Evolutionary conservation across 2,329 filamentous ascomycete species (phyloP), one percentile per base, ranked within the genome.

Genomic region (Aspergillus sp.): DNA sequence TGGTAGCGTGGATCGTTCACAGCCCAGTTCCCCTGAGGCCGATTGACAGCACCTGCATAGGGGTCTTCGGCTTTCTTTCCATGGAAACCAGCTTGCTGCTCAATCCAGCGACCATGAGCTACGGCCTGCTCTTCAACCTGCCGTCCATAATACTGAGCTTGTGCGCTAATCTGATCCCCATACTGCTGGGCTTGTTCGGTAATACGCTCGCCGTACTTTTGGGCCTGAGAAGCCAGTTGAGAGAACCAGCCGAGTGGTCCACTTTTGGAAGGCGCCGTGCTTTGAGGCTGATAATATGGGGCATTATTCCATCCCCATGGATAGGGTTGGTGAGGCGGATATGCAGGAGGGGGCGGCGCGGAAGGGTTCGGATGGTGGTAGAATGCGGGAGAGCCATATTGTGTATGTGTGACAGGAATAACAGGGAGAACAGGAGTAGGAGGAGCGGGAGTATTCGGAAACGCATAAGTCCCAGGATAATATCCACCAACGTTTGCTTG

Each of bases 141-240:
- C 29, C 61, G 52, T 28, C 66, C 60, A 47, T 66, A 68, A 39
- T 64, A 50, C 40, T 64, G 57, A 5, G 65, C 64, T 19, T 65
- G 60, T 5, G 58, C 55, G 39, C 57, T 61, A 11, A 66, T 54
- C 44, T 58, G 59, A 37, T 62, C 59, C 8, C 64, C 63, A 43
- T 66, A 63, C 28, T 54, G 56, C 35, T 54, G 47, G 1, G 64
- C 65, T 43, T 66, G 64, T 39, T 65, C 59, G 10, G 54, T 52
- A 26, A 68, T 59, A 7, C 64, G 62, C 37, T 68, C 64, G 4
- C 65, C 65, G 34, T 69, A 69, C 40, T 66, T 64, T 43, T 69
- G 63, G 7, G 66, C 66, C 37, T 66, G 62, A 4, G 60, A 57
- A 35, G 62, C 60, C 9, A 70, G 43, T 6, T 60, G 58, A 1